These are phyloP conservation scores for Solanum aculeatissimum DNA, from an alignment of 305 asterid species.

Conservation along the genomic window DNA sequence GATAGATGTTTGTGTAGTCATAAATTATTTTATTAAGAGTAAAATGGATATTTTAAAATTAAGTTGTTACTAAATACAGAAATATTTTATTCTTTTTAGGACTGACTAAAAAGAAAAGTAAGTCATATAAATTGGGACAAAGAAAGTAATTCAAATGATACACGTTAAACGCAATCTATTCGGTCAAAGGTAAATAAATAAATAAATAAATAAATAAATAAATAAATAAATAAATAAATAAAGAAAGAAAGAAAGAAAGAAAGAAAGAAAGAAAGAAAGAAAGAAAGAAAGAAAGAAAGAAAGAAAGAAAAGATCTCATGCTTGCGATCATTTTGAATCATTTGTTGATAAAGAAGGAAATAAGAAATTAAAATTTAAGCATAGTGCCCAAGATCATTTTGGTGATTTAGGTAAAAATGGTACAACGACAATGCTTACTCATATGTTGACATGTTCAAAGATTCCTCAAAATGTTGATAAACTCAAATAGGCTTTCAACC, in stretches of 20 bases:
- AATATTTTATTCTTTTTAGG: no score
- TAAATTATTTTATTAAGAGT: no score
- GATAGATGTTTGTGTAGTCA: no score
- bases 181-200: background rate
- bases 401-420: background rate
- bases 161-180: background rate
- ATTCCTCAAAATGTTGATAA: background rate
- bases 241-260: no score
- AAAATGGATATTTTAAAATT: no score
- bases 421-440: background rate
- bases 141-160: background rate
- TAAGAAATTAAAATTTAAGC: background rate
- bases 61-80: no score
- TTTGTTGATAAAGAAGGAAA: background rate
- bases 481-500: no score
- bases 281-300: background rate
- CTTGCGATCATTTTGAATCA: background rate
- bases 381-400: background rate
- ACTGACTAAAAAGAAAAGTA: no score
- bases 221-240: no score
- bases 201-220: no score
- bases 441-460: background rate
- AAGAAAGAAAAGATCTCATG: background rate
- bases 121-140: no score
- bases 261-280: no score